These are phyloP conservation scores for Inosperma sp. DNA, from an alignment of 768 basidiomycete species.

Conservation along the genomic window DNA sequence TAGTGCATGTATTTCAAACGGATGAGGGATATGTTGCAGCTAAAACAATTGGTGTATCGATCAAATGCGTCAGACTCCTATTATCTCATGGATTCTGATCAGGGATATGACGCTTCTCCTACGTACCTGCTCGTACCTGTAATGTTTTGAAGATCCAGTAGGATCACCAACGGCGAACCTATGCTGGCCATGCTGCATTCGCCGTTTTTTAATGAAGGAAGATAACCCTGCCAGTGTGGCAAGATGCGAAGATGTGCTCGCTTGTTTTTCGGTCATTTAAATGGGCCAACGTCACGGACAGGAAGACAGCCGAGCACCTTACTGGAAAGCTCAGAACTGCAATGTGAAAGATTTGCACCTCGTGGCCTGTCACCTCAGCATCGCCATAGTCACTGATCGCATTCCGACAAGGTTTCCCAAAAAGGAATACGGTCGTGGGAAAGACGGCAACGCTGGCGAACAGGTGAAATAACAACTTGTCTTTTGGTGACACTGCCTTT, in stretches of 20 bases:
- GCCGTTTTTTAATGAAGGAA: neutral
- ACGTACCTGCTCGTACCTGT: too few relatives aligned
- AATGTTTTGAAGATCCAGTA: too few relatives aligned
- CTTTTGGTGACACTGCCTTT: conserved; percentile 5
- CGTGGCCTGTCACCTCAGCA: conserved; percentile 9
- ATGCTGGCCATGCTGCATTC: neutral
- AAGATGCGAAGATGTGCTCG: neutral
- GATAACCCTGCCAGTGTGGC: neutral
- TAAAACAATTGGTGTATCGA: too few relatives aligned
- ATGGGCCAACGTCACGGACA: neutral
- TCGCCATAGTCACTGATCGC: conserved; percentile 7
- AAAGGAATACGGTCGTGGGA: neutral
- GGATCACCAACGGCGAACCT: too few relatives aligned
- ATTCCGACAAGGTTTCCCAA: conserved; percentile 3
- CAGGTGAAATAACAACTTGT: too few relatives aligned
- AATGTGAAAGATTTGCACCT: conserved; percentile 1
- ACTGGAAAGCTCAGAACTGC: conserved; percentile 10
- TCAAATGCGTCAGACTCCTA: too few relatives aligned
- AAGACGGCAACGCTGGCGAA: neutral
- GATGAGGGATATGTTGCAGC: too few relatives aligned
- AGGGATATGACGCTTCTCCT: too few relatives aligned
- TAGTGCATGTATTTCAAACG: too few relatives aligned
- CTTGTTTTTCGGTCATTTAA: neutral
- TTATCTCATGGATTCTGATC: too few relatives aligned
- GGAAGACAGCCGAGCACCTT: conserved; percentile 10